These are phyloP conservation scores for Euphorbia peplus DNA, from an alignment of 345 rosid genomes.

Conservation along the genomic window DNA sequence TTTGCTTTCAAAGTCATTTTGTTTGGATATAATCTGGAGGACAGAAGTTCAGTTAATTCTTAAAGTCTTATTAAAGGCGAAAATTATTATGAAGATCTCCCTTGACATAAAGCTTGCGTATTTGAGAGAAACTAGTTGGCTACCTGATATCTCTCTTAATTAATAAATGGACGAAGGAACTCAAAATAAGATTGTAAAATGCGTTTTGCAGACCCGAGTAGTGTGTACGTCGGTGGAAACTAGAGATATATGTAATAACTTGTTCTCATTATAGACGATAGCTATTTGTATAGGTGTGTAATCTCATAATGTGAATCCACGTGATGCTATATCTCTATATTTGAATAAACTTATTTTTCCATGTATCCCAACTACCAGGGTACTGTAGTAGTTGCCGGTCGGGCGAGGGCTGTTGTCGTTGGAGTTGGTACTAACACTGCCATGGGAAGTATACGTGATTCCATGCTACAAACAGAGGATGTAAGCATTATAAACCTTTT, in stretches of 20 bases:
- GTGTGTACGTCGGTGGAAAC: neutral
- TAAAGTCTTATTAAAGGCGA: neutral
- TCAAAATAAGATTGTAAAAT: neutral
- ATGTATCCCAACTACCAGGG: constrained; percentile 63
- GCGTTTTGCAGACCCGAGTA: neutral
- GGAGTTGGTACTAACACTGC: constrained; percentile 98
- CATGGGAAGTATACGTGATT: constrained; percentile 97
- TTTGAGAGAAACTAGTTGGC: neutral
- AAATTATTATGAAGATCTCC: neutral
- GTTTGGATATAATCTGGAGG: neutral
- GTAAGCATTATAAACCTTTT: constrained; percentile 40
- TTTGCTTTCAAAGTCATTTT: neutral
- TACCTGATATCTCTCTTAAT: neutral
- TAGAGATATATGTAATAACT: neutral
- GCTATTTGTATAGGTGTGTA: neutral
- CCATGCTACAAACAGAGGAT: constrained; percentile 90
- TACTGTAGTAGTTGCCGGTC: constrained; percentile 84
- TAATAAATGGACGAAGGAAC: neutral
- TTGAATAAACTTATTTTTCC: neutral
- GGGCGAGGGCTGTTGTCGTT: constrained; percentile 92
- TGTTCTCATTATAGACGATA: neutral
- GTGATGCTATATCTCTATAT: neutral
- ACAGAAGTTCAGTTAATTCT: neutral
- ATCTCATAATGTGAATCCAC: neutral
- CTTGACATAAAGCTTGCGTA: neutral